A percentile compares a stretch with the other conserved stretches of the same genome.
These are phyloP conservation scores for Mallotus japonicus DNA, from an alignment of 441 rosid genomes.

Conservation along the genomic window DNA sequence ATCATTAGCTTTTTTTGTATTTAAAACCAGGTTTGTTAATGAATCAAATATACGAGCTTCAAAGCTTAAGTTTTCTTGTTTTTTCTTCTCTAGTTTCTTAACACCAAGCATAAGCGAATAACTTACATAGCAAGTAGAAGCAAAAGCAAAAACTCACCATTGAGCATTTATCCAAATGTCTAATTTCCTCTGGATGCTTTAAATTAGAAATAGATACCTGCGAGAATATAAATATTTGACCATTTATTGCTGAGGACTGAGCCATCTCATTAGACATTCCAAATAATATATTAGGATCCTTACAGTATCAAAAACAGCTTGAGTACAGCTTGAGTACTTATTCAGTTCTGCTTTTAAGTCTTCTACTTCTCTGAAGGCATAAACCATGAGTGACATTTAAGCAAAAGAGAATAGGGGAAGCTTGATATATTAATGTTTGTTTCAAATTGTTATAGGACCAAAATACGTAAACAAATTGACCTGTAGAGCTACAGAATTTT, in stretches of 20 bases:
- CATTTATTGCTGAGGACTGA: slow-evolving; percentile 19
- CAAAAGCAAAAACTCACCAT: slow-evolving; percentile 41
- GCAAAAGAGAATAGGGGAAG: not conserved
- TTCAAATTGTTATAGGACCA: not conserved
- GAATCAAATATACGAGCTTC: too few species aligned
- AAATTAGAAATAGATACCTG: slow-evolving; percentile 46
- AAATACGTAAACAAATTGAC: not conserved
- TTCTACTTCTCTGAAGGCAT: slow-evolving; percentile 67
- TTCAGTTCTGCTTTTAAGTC: slow-evolving; percentile 51
- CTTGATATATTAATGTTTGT: not conserved
- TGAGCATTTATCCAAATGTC: slow-evolving; percentile 43
- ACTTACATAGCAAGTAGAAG: slow-evolving; percentile 18
- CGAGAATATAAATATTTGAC: slow-evolving; percentile 29
- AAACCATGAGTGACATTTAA: slow-evolving; percentile 21
- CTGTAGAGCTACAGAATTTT: not conserved
- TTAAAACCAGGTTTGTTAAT: too few species aligned
- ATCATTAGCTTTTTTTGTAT: too few species aligned
- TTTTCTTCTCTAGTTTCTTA: too few species aligned
- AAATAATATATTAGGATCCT: slow-evolving; percentile 36
- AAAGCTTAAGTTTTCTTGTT: too few species aligned
- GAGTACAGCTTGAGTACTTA: slow-evolving; percentile 42
- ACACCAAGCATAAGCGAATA: slow-evolving; percentile 14
- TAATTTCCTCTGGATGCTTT: slow-evolving; percentile 42
- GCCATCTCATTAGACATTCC: slow-evolving; percentile 14
- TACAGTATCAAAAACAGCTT: slow-evolving; percentile 46